Base-by-base conservation (phyloP, 176 grass and related monocot species). In the Triticum urartu region DNA sequence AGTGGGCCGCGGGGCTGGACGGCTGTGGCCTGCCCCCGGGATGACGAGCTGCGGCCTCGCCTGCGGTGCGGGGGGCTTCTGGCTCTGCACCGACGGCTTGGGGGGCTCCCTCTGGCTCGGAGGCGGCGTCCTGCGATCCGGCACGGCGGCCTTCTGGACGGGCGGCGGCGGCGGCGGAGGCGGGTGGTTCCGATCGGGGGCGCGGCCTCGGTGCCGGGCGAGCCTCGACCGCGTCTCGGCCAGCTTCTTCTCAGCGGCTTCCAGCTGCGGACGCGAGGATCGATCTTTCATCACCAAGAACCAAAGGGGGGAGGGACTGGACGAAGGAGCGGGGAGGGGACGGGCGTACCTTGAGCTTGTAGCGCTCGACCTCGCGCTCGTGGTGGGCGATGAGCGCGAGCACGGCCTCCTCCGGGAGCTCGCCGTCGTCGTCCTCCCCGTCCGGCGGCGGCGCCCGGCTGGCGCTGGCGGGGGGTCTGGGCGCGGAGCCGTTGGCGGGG, bases 41-140 rank as follows among this genome's bases (percentile, higher is more conserved):
- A 95, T 89, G 60, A 95, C 42, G 79, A 95, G 91, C 43, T 91
- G 89, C 7, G 91, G 91, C 73, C 91, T 86, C 2, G 33, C 58
- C 42, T 76, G 72, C 72, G 72, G 72, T 45, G 72, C 43, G 15
- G 72, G 72, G 72, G 70, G 2, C 10, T 11, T 69, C 56, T 73
- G 54, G 58, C 17, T 12, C 26, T 5, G 25, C 39, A 6, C 72
- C 17, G 75, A 11, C 25, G 75, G 68, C 43, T 72, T 89, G 21
- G 24, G 60, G 56, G 24, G 18, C 7, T 72, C 65, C 74, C 71
- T 84, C 36, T 66, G 80, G 74, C 3, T 75, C 11, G 58, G 74
- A 63, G 76, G 61, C 70, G 66, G 33, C 75, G 61, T 43, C n/a
- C 75, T 30, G 42, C 65, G 81, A 45, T 84, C 34, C 7, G 61